Percentiles rank a stretch among this genome's conserved stretches.
Conservation (phyloP, 2,329 filamentous ascomycete genomes). For the Pseudonectria buxi region DNA sequence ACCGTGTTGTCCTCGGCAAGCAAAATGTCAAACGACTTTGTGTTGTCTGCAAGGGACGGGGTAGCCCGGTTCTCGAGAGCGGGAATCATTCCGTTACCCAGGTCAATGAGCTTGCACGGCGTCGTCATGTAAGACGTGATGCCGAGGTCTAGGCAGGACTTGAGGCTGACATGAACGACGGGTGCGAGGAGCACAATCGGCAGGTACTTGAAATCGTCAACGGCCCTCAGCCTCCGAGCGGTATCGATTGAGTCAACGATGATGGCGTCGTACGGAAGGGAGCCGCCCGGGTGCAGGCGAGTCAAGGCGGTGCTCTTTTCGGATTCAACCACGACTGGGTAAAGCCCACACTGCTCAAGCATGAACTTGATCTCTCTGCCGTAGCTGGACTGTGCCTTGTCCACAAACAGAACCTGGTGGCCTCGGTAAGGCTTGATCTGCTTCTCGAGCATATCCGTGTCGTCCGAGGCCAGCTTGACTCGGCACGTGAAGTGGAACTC, state of each 20-base stretch:
- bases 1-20: conserved; percentile 96
- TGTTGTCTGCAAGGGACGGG: conserved; percentile 85
- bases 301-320: conserved; percentile 56
- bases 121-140: conserved; percentile 99
- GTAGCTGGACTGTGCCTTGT: conserved; percentile 76
- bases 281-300: conserved; percentile 45
- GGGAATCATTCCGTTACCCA: conserved; percentile 93
- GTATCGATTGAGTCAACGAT: conserved; percentile 92
- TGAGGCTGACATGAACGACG: conserved; percentile 82
- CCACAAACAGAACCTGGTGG: conserved; percentile 89
- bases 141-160: conserved; percentile 87
- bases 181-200: conserved; percentile 90
- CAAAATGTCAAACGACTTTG: conserved; percentile 90
- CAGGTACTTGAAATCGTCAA: conserved; percentile 96
- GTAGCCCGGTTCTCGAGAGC: conserved; percentile 90
- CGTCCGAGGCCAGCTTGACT: conserved; percentile 75
- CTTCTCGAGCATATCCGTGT: conserved; percentile 70
- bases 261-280: conserved; percentile 84
- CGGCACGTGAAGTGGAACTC: conserved; percentile 95
- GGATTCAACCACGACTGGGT: conserved; percentile 79
- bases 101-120: conserved; percentile 85
- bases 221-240: conserved; percentile 73
- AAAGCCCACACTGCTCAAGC: conserved; percentile 70
- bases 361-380: conserved; percentile 71
- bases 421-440: conserved; percentile 86